Conservation (phyloP, 2,329 filamentous ascomycete genomes). For the Byssochlamys sp. region DNA sequence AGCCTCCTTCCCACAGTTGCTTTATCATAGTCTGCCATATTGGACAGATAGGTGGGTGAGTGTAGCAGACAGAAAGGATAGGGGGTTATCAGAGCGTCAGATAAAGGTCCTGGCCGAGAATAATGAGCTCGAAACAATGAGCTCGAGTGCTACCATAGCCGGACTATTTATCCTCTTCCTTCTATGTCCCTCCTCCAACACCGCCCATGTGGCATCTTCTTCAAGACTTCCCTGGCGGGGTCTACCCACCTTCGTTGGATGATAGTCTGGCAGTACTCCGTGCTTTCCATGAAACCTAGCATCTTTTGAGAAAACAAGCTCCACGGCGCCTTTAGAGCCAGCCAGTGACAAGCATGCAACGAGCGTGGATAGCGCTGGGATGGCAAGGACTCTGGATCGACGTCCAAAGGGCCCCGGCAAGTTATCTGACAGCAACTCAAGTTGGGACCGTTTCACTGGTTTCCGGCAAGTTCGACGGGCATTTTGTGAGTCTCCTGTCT, state of each 20-base stretch:
- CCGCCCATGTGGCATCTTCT: background rate
- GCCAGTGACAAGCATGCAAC: background rate
- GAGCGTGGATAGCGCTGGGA: background rate
- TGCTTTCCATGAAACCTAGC: background rate
- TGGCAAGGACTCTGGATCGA: background rate
- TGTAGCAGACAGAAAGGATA: background rate
- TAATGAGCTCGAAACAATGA: background rate
- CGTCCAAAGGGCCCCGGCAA: background rate
- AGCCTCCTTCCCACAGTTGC: conserved; percentile 5
- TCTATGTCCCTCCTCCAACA: background rate
- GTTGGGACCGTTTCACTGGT: background rate
- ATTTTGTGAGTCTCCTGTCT: background rate
- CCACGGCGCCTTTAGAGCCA: background rate
- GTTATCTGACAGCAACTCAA: background rate
- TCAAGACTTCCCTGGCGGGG: background rate
- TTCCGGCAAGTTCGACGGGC: background rate
- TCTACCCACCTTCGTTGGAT: background rate
- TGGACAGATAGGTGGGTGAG: background rate
- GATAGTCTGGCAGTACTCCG: background rate
- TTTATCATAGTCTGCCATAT: background rate
- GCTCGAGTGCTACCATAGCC: background rate
- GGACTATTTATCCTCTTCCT: background rate
- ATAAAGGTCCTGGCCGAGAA: background rate
- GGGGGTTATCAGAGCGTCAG: background rate
- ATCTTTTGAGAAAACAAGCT: background rate